Conservation (phyloP, 192 early-diverging fungal genomes). For the Rhizoclosmatium sp. region DNA sequence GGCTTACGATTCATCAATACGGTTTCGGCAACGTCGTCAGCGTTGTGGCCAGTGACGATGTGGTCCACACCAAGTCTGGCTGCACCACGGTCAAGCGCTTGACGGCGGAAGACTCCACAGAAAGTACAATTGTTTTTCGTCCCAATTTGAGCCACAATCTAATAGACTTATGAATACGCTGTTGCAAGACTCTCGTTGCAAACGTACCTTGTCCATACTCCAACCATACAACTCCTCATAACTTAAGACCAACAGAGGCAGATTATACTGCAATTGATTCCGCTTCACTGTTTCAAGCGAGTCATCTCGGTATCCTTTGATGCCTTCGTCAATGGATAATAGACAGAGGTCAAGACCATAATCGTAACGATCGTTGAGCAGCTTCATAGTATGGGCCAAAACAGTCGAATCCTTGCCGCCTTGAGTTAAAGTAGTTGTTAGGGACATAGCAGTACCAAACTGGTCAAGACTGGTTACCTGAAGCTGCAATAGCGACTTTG, state of each 20-base stretch:
- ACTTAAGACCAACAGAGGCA: constrained; percentile 93
- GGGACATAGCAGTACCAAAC: background rate
- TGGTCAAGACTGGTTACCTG: constrained; percentile 70
- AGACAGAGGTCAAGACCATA: constrained; percentile 92
- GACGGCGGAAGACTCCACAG: constrained; percentile 97
- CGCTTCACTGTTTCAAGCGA: constrained; percentile 97
- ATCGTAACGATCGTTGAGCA: constrained; percentile 89
- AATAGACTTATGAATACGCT: background rate
- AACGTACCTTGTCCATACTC: constrained; percentile 84
- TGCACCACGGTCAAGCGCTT: constrained; percentile 95
- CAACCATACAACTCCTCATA: constrained; percentile 97
- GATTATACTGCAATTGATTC: constrained; percentile 91
- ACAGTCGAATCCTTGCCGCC: constrained; percentile 86
- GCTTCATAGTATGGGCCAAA: constrained; percentile 92
- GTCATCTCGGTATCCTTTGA: constrained; percentile 97
- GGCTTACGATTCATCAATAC: constrained; percentile 92
- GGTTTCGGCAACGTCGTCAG: constrained; percentile 98
- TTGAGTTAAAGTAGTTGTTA: background rate
- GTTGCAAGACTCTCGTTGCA: constrained; percentile 23
- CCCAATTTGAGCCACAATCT: constrained; percentile 92
- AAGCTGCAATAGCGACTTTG: constrained; percentile 93
- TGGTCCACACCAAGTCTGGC: constrained; percentile 90
- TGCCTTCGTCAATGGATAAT: constrained; percentile 98
- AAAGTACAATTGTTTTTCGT: constrained; percentile 99
- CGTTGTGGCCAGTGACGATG: constrained; percentile 98